Conservation (phyloP, 2,329 filamentous ascomycete species). For the Sporothrix variecibatus region DNA sequence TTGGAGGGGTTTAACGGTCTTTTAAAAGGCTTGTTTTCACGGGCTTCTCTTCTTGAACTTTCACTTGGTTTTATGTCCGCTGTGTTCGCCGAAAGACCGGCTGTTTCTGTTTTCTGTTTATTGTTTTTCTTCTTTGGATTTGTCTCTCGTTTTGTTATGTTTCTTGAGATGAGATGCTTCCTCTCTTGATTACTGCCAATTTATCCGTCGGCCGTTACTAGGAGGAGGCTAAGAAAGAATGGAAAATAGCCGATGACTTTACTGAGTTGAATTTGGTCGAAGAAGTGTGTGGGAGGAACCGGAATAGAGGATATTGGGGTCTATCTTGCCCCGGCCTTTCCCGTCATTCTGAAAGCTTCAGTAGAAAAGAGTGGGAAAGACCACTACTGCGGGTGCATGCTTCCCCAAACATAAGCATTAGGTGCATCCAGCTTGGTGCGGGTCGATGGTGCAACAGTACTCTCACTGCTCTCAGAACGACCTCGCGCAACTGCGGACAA, state of each 20-base stretch:
- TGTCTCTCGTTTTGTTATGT: background rate
- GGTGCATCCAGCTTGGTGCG: slow-evolving; percentile 53
- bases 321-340: slow-evolving; percentile 1
- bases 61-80: background rate
- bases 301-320: background rate
- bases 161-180: slow-evolving; percentile 11
- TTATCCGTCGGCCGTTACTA: background rate
- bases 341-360: background rate
- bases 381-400: background rate
- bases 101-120: background rate
- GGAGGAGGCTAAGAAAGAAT: background rate
- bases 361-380: background rate
- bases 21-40: background rate
- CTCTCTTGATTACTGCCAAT: slow-evolving; percentile 8
- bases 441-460: background rate
- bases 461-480: background rate
- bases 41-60: background rate
- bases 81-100: background rate
- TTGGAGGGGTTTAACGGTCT: background rate
- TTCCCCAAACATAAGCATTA: slow-evolving; percentile 39
- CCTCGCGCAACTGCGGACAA: slow-evolving; percentile 38
- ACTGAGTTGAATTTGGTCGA: background rate
- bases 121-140: background rate
- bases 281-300: background rate
- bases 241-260: background rate